Evolutionary conservation across 352 stramenopile genomes (phyloP), one percentile per base, ranked within the genome.

Genomic region (Thalassiosira hispida): DNA sequence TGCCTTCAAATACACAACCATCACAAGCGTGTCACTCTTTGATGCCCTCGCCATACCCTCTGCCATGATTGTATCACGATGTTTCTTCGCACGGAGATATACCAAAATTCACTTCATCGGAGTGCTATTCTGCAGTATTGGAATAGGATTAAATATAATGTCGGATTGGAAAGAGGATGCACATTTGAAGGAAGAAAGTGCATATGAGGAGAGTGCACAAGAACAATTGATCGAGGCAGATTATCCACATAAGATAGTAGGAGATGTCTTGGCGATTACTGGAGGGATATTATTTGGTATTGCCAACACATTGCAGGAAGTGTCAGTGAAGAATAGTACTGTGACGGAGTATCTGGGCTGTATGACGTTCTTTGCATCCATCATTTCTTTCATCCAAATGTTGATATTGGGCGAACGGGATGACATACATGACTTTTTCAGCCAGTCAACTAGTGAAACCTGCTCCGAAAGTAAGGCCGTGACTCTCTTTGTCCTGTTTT

Each of bases 31-130:
- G 11, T 5, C 97, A 83, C 88, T 99, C 59, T 92, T 99, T 44
- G 96, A 99, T 84, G 97, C 95, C 57, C 96, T 99, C 62, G 96
- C 96, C 1, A 98, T 99, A 47, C 97, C 97, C 1, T 93, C 96
- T 44, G 92, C 97, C n/a, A 98, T 99, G 95, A 63, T 98, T 38
- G 79, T 99, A 9, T 98, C 95, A 1, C 85, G 81, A 22, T 73
- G 94, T 0, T 97, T 98, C 65, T 88, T 99, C 40, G 64, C 72
- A 1, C 75, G 87, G 56, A 89, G 74, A 67, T 91, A 91, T 49
- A 79, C 59, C 8, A 73, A 44, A 42, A 25, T 83, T 4, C 86
- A 90, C 51, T 75, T 90, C 22, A 0, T 92, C 9, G 97, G 96
- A 29, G 96, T 98, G 38, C 72, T 96, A 11, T 72, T 98, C 6